phyloP scores from a whole-genome alignment of 108 stramenopile genomes.

The Cyclotella sp. region DNA sequence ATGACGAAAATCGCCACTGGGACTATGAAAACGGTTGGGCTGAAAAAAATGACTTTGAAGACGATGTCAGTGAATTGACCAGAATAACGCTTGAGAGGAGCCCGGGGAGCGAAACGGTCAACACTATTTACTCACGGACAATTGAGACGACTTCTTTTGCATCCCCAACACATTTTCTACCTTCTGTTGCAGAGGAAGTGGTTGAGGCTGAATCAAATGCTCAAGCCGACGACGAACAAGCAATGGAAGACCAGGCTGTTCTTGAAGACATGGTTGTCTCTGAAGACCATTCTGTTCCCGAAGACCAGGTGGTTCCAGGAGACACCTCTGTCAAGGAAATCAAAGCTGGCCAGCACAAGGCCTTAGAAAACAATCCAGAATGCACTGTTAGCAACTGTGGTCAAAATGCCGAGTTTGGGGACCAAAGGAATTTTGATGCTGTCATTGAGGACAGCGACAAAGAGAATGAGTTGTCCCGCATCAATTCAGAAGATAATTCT shows the following conservation, averaged over 20 bases:
- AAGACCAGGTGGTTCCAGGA: neutral
- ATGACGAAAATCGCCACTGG: constrained; percentile 56
- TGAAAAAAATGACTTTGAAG: constrained; percentile 37
- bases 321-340: neutral
- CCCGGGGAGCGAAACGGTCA: neutral
- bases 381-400: neutral
- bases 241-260: neutral
- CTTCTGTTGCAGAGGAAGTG: constrained; percentile 51
- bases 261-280: neutral
- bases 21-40: constrained; percentile 76
- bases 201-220: constrained; percentile 41
- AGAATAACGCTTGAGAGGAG: constrained; percentile 21
- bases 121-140: neutral
- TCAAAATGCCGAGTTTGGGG: neutral
- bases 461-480: constrained; percentile 8
- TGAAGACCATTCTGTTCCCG: neutral
- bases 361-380: neutral
- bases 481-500: neutral
- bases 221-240: constrained; percentile 14
- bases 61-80: constrained; percentile 50
- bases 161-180: constrained; percentile 25
- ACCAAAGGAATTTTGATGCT: neutral
- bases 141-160: neutral
- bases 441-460: constrained; percentile 18
- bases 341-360: neutral